Conservation (phyloP, 2,329 filamentous ascomycete genomes). For the Fusarium sp. region DNA sequence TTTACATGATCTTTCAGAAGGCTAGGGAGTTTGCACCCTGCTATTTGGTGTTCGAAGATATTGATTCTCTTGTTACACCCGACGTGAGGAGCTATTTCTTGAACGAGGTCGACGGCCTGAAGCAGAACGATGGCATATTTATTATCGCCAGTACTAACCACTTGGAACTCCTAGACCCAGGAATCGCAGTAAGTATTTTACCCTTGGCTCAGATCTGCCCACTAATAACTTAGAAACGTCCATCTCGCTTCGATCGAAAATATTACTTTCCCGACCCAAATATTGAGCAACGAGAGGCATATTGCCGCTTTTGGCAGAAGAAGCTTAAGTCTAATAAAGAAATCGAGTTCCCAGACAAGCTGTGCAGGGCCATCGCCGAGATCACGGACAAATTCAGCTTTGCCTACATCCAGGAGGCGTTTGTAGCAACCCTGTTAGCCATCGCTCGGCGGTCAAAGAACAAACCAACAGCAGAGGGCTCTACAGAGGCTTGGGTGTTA, state of each 20-base stretch:
- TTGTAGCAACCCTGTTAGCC: neutral
- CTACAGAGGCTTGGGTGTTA: neutral
- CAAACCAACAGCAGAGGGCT: neutral
- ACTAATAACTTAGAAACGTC: neutral
- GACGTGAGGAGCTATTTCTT: neutral
- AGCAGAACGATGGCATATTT: neutral
- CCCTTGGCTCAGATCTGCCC: rapidly evolving
- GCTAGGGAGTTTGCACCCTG: neutral
- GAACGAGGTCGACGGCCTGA: neutral
- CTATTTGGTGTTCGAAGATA: neutral
- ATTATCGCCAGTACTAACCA: neutral
- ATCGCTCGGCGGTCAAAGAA: neutral
- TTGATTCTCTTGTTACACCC: neutral
- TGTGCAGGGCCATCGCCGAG: neutral
- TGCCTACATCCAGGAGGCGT: neutral
- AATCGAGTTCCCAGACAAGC: neutral
- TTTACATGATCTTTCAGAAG: neutral
- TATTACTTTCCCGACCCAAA: neutral
- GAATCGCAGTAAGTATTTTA: neutral
- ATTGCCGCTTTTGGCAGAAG: neutral
- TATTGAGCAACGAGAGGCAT: neutral
- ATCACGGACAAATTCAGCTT: neutral
- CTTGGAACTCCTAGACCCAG: neutral
- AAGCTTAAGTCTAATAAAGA: neutral
- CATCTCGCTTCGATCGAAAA: neutral